Conservation (phyloP, 108 stramenopile species). For the Nannochloropsis oceanica region DNA sequence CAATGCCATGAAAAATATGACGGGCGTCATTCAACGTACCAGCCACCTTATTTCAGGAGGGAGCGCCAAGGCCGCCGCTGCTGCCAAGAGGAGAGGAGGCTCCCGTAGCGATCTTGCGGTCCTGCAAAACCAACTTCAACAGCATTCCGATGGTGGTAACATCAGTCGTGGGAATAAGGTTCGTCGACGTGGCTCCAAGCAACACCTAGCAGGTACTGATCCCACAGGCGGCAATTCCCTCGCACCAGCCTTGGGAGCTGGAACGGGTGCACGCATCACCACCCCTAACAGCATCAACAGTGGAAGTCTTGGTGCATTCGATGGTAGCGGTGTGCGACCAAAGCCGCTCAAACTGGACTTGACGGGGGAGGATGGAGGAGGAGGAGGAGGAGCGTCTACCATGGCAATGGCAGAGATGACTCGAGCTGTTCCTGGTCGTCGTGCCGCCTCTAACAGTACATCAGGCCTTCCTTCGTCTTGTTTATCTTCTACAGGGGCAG, state of each 20-base stretch:
- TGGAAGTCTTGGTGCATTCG: background rate
- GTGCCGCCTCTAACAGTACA: too few relatives aligned
- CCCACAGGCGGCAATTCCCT: too few relatives aligned
- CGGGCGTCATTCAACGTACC: background rate
- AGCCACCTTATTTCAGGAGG: background rate
- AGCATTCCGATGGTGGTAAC: too few relatives aligned
- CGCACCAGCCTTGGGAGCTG: too few relatives aligned
- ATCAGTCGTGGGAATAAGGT: background rate
- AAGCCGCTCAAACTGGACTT: background rate
- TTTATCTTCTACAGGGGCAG: too few relatives aligned
- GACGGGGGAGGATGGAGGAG: background rate
- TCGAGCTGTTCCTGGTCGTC: too few relatives aligned
- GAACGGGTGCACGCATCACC: too few relatives aligned
- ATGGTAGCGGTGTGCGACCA: background rate
- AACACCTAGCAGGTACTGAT: background rate
- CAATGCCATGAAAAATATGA: background rate
- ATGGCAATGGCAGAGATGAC: too few relatives aligned
- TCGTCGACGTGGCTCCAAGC: background rate
- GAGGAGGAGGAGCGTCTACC: too few relatives aligned
- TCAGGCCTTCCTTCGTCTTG: too few relatives aligned
- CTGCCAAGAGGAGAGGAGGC: background rate
- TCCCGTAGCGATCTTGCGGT: too few relatives aligned
- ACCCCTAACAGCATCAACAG: background rate
- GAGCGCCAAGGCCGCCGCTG: background rate
- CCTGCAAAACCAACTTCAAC: too few relatives aligned